Percentiles rank a stretch among this genome's conserved stretches.
Conservation (phyloP, 2,329 filamentous ascomycete species). For the Simplicillium aogashimaense region DNA sequence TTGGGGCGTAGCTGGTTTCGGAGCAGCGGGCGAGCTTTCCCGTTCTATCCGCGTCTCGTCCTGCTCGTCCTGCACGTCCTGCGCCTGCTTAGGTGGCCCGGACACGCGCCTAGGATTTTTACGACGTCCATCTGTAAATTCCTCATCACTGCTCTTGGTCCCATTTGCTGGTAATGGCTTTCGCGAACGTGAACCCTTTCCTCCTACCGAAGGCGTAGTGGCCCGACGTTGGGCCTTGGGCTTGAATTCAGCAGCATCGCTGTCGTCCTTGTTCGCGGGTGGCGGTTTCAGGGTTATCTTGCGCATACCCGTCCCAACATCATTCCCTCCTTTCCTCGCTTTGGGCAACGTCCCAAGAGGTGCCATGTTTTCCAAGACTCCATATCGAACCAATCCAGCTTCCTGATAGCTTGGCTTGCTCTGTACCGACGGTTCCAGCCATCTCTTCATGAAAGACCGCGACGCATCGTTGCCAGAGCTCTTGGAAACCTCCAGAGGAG, state of each 20-base stretch:
- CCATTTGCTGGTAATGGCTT: neutral
- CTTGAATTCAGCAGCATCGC: constrained; percentile 33
- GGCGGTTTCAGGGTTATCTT: constrained; percentile 29
- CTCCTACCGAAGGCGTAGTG: too few relatives aligned
- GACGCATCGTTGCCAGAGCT: constrained; percentile 25
- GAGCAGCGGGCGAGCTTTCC: constrained; percentile 2
- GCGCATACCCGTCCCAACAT: constrained; percentile 18
- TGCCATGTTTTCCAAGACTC: constrained; percentile 76
- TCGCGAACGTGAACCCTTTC: constrained; percentile 5
- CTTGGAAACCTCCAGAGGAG: constrained; percentile 27
- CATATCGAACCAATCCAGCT: constrained; percentile 60
- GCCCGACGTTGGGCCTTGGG: constrained; percentile 24
- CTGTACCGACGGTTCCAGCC: constrained; percentile 50
- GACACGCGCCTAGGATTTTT: constrained; percentile 16
- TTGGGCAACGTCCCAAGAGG: constrained; percentile 67
- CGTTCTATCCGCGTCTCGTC: constrained; percentile 3
- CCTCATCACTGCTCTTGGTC: neutral
- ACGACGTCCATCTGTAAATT: neutral
- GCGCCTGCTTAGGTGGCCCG: constrained; percentile 15
- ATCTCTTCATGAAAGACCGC: constrained; percentile 42
- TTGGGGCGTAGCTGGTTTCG: neutral
- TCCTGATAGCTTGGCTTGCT: constrained; percentile 68
- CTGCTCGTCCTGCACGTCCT: constrained; percentile 7
- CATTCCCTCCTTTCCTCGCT: constrained; percentile 27
- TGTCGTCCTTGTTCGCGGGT: constrained; percentile 13